A percentile compares a stretch with the other conserved stretches of the same genome.
phyloP scores from a whole-genome alignment of 306 rosid species.

The Amphicarpaea edgeworthii region DNA sequence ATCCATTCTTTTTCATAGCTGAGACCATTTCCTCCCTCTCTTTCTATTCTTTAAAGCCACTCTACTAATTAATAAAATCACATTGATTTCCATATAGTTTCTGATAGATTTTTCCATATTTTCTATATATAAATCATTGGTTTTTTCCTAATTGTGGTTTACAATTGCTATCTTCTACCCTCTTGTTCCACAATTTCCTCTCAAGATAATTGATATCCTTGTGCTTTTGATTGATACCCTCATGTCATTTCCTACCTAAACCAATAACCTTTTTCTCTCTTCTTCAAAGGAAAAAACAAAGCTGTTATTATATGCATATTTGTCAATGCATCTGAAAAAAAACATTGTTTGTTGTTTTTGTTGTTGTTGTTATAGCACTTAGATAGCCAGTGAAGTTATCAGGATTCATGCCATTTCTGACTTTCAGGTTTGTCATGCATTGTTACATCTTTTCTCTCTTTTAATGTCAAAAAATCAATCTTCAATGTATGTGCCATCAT shows the following conservation, averaged over 20 bases:
- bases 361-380: slow-evolving; percentile 24
- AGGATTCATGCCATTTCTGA: slow-evolving; percentile 42
- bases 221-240: slow-evolving; percentile 52
- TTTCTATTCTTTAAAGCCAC: slow-evolving; percentile 40
- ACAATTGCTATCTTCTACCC: slow-evolving; percentile 44
- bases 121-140: slow-evolving; percentile 44
- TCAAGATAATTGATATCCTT: slow-evolving; percentile 52
- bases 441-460: neutral
- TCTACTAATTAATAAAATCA: slow-evolving; percentile 27
- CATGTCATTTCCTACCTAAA: slow-evolving; percentile 53
- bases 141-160: slow-evolving; percentile 61
- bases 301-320: slow-evolving; percentile 27
- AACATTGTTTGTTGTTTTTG: too few relatives aligned
- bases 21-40: slow-evolving; percentile 58
- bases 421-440: slow-evolving; percentile 55
- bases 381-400: slow-evolving; percentile 36
- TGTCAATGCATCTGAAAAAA: slow-evolving; percentile 21
- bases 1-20: slow-evolving; percentile 52
- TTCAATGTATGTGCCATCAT: neutral
- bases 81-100: slow-evolving; percentile 31
- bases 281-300: slow-evolving; percentile 20
- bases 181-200: slow-evolving; percentile 69
- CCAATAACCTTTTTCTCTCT: slow-evolving; percentile 39
- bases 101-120: slow-evolving; percentile 45
- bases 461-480: slow-evolving; percentile 33